Evolutionary conservation across 192 early-diverging fungal genomes (phyloP), one percentile per base, ranked within the genome.

Genomic region (Backusella liffmaniae): DNA sequence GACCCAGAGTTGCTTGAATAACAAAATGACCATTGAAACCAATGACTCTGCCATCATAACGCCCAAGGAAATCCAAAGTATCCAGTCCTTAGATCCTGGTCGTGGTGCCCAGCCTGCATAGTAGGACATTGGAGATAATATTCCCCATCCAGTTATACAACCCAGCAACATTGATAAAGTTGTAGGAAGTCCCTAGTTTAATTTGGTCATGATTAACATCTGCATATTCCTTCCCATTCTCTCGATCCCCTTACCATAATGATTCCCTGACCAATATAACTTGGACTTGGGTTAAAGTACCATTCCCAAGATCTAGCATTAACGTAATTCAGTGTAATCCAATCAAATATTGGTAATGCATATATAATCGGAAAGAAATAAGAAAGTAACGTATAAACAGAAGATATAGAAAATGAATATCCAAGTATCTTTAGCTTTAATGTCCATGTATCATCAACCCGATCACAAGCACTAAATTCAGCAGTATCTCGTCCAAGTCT

Each of bases 31-130:
- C 66, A 94, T 74, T 0, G 91, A 92, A 1, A 92, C 81, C 4
- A 91, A 66, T 41, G 88, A 90, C 66, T 94, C 92, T 18, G 91
- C 86, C 75, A 94, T 91, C 92, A 94, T 94, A 18, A 94, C 91
- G 18, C 90, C 90, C 39, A 94, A 82, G 16, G 91, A 92, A 41
- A 94, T 87, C 92, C 92, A 94, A 53, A 94, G 72, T 70, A 94
- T 94, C 92, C 92, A 94, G 0, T 91, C 92, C 49, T 88, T 84
- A 7, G 88, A 88, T 1, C 92, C 92, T 15, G 86, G 86, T 0
- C 92, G 91, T 0, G 89, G 87, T 4, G 91, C 91, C 92, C 92
- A 94, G 8, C 92, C 88, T 18, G 86, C 82, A 59, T 84, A 80
- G 42, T 88, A 87, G 1, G 91, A 87, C 0, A 92, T 4, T 0